Base-by-base conservation (phyloP, 768 basidiomycete genomes). In the Pholiota microspora region DNA sequence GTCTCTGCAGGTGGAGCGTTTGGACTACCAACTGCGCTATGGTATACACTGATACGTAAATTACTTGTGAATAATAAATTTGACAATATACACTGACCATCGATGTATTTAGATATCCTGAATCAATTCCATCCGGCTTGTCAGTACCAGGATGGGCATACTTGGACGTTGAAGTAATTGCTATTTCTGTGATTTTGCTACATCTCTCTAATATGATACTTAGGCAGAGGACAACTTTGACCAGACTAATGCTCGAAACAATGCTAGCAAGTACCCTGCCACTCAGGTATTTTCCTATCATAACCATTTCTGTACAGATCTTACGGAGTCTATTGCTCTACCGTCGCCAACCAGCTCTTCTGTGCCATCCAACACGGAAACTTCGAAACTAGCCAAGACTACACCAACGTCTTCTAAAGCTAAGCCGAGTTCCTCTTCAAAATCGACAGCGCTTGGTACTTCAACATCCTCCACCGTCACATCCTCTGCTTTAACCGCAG, bases 121-220 rank as follows among this genome's bases (percentile, higher is more conserved):
- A 68, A 12, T 61, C 67, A n/a, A 66, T 86, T 45, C 85, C 85
- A 2, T 55, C 61, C 0, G 77, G 76, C 7, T 72, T 79, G 1
- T 68, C 71, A 9, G 73, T 87, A 16, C 85, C 84, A 7, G 76
- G 75, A 9, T 88, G 85, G 85, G 85, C 85, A 10, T 88, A 79
- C 56, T 67, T 80, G 29, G 77, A 83, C 53, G 77, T 86, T 18
- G 65, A 72, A 61, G 77, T 78, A 62, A 42, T 56, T 7, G 24
- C n/a, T n/a, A n/a, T n/a, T n/a, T n/a, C n/a, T n/a, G n/a, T n/a
- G n/a, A n/a, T n/a, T n/a, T n/a, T n/a, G n/a, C n/a, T n/a, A n/a
- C n/a, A n/a, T n/a, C n/a, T n/a, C n/a, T n/a, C n/a, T n/a, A n/a
- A n/a, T n/a, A n/a, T n/a, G n/a, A n/a, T n/a, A 23, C 16, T 6